phyloP scores from a whole-genome alignment of 768 basidiomycete genomes.

The Lactarius evosmus region DNA sequence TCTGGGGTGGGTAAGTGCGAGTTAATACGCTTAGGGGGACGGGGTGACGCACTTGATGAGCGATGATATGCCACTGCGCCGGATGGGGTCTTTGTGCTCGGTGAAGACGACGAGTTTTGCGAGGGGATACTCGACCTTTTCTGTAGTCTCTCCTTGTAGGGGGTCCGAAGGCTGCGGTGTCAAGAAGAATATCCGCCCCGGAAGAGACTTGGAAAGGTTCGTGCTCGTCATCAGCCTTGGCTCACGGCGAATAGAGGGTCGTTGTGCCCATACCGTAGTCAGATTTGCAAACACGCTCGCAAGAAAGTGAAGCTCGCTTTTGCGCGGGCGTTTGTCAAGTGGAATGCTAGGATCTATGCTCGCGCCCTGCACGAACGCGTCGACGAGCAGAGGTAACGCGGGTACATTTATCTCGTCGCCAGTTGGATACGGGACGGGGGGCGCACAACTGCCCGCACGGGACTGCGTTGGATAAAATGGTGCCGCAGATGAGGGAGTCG shows the following conservation, averaged over 20 bases:
- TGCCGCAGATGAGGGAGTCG: conserved; percentile 46
- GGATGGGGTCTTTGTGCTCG: conserved; percentile 82
- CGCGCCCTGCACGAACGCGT: conserved; percentile 82
- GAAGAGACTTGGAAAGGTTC: conserved; percentile 59
- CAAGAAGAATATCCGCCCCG: conserved; percentile 78
- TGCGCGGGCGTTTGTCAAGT: conserved; percentile 50
- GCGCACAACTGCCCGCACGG: conserved; percentile 72
- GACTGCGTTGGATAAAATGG: conserved; percentile 72
- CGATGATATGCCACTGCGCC: conserved; percentile 83
- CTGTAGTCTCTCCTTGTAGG: conserved; percentile 42
- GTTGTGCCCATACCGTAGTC: conserved; percentile 54
- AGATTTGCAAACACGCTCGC: conserved; percentile 94
- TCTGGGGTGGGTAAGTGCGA: conserved; percentile 41
- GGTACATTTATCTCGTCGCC: conserved; percentile 50
- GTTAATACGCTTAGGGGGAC: conserved; percentile 4
- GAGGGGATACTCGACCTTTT: conserved; percentile 70
- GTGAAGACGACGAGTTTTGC: conserved; percentile 82
- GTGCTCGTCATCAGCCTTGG: neutral
- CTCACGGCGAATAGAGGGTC: too few relatives aligned
- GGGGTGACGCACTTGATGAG: conserved; percentile 66
- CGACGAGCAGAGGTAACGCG: conserved; percentile 79
- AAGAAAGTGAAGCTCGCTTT: conserved; percentile 86
- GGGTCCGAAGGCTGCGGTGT: conserved; percentile 57
- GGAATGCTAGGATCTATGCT: conserved; percentile 49
- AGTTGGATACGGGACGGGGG: conserved; percentile 68